These are phyloP conservation scores for Hortaea werneckii DNA, from an alignment of 2,329 filamentous ascomycete genomes.

Conservation along the genomic window DNA sequence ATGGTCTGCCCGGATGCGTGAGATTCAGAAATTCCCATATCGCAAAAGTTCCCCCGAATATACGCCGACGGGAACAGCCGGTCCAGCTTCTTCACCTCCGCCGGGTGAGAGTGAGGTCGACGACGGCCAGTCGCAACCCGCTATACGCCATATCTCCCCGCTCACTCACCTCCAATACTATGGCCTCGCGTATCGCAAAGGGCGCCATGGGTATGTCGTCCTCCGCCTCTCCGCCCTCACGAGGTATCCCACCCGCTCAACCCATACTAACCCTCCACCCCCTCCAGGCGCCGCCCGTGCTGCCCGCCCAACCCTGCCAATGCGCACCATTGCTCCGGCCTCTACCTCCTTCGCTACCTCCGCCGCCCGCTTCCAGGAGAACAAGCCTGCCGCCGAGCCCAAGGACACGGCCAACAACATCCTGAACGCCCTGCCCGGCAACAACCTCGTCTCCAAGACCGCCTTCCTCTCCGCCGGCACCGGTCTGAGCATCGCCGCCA, in stretches of 20 bases:
- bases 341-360: conserved; percentile 58
- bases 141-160: not conserved
- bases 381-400: conserved; percentile 74
- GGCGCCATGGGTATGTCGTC: conserved; percentile 82
- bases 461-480: conserved; percentile 91
- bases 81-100: not conserved
- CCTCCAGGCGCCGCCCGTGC: conserved; percentile 63
- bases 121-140: not conserved
- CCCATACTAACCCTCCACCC: conserved; percentile 14
- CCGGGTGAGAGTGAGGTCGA: not conserved
- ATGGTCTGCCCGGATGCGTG: too few species aligned
- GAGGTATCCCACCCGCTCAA: not conserved
- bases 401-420: conserved; percentile 96
- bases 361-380: conserved; percentile 47
- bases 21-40: too few species aligned
- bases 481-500: conserved; percentile 82
- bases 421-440: conserved; percentile 85
- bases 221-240: too few species aligned
- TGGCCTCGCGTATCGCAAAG: conserved; percentile 96
- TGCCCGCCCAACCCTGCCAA: conserved; percentile 52
- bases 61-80: not conserved
- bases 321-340: conserved; percentile 65
- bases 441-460: conserved; percentile 86
- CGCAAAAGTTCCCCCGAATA: too few species aligned
- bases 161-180: conserved; percentile 45